phyloP scores from a whole-genome alignment of 306 rosid species.

The Cyamopsis tetragonoloba region DNA sequence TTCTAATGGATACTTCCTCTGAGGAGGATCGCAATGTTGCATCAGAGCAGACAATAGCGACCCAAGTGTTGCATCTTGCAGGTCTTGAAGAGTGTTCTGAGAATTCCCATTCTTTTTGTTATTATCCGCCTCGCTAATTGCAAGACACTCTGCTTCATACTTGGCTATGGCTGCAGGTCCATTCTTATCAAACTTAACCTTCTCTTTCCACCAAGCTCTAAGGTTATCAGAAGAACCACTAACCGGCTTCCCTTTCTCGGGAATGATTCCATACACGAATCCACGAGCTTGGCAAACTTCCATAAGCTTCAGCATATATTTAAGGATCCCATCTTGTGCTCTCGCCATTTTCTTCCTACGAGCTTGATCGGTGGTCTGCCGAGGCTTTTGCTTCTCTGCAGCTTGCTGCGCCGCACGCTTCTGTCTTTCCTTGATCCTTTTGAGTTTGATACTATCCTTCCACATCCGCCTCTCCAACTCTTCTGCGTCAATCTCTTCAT shows the following conservation, averaged over 20 bases:
- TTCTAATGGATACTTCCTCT: slow-evolving; percentile 86
- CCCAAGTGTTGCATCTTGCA: slow-evolving; percentile 95
- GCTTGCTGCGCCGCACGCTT: slow-evolving; percentile 69
- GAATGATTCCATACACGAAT: slow-evolving; percentile 91
- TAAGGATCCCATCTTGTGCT: slow-evolving; percentile 98
- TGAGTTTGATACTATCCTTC: slow-evolving; percentile 90
- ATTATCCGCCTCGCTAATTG: slow-evolving; percentile 65
- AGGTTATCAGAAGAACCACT: slow-evolving; percentile 94
- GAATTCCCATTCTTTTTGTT: slow-evolving; percentile 55
- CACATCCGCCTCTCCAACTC: slow-evolving; percentile 93
- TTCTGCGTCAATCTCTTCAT: slow-evolving; percentile 86
- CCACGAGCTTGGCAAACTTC: slow-evolving; percentile 99
- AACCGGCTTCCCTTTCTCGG: slow-evolving; percentile 97
- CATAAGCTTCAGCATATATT: slow-evolving; percentile 96
- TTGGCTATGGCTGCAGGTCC: slow-evolving; percentile 91
- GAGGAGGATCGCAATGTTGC: slow-evolving; percentile 99
- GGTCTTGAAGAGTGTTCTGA: slow-evolving; percentile 77
- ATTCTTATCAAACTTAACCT: slow-evolving; percentile 87
- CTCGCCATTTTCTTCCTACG: slow-evolving; percentile 95
- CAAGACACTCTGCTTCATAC: slow-evolving; percentile 83
- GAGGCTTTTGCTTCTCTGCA: slow-evolving; percentile 80
- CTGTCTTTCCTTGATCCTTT: slow-evolving; percentile 80
- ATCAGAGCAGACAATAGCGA: slow-evolving; percentile 88
- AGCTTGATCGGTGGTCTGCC: slow-evolving; percentile 80
- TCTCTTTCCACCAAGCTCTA: slow-evolving; percentile 99